Evolutionary conservation across 2,329 filamentous ascomycete species (phyloP), one percentile per base, ranked within the genome.

Genomic region (Paracoccidioides brasiliensis): DNA sequence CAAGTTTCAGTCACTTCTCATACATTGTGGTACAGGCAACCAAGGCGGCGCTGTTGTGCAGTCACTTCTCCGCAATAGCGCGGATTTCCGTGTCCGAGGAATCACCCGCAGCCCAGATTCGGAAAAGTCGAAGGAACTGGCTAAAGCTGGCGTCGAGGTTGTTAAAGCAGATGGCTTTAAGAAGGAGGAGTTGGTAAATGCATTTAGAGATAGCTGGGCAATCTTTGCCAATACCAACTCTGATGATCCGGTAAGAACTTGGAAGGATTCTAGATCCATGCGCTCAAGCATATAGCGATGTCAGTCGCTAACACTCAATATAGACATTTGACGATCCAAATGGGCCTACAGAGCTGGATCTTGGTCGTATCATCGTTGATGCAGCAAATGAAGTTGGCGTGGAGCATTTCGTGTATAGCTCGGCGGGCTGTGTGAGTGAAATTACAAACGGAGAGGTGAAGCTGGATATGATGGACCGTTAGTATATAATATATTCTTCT

Each of bases 101-200:
- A 46, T 66, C n/a, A 63, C 63, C 4, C 62, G 64, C 10, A 60
- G 63, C 54, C 48, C 59, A 9, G 42, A 44, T 51, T 55, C 54
- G 32, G 10, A 58, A 0, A 43, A 55, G 2, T 58, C 64, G 1
- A 38, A 58, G 51, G 48, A 37, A 0, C 56, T 64, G 12, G 43
- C 53, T n/a, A 38, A 52, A 12, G 55, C 61, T 40, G 64, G 64
- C 1, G 62, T 62, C 32, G 63, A 66, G 51, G 55, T 66, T 2
- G 63, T 66, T 5, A 14, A 45, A 14, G 64, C 54, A 22, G 56
- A 65, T 44, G 56, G 52, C 14, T 54, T 54, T n/a, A 48, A 45
- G 32, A 45, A 54, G 10, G 32, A 48, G 7, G 41, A 54, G 3
- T 22, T 54, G 22, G 52, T 48, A 9, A 48, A 54, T 3, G 52